These are phyloP conservation scores for Hymenoscyphus infarciens DNA, from an alignment of 2,329 filamentous ascomycete species.

Conservation along the genomic window DNA sequence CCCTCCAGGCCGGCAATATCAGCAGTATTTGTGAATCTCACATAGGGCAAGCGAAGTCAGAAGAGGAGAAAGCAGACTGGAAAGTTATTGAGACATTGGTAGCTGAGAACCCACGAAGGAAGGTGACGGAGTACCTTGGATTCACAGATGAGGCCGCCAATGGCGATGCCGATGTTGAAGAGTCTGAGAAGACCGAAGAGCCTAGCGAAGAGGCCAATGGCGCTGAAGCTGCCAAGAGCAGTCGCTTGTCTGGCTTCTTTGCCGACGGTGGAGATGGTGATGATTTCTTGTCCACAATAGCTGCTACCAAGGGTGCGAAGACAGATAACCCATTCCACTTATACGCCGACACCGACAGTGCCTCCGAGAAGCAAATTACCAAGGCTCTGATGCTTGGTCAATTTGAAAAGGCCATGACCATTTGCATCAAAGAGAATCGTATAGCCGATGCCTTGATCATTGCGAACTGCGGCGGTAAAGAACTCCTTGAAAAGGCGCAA, in stretches of 20 bases:
- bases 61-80: conserved; percentile 96
- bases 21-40: conserved; percentile 75
- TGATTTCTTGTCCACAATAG: conserved; percentile 80
- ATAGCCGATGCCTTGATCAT: conserved; percentile 98
- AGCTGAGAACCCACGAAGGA: conserved; percentile 77
- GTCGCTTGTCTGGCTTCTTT: conserved; percentile 74
- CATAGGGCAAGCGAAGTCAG: conserved; percentile 69
- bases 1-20: conserved; percentile 74
- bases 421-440: conserved; percentile 83
- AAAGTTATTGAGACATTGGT: conserved; percentile 87
- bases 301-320: conserved; percentile 85
- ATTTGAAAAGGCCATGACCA: conserved; percentile 84
- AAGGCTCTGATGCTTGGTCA: conserved; percentile 83
- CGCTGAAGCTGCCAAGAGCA: conserved; percentile 49
- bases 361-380: conserved; percentile 82
- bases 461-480: conserved; percentile 91
- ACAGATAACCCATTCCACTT: conserved; percentile 94
- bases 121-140: conserved; percentile 86
- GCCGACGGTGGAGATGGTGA: conserved; percentile 70
- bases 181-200: conserved; percentile 40
- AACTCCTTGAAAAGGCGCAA: conserved; percentile 91
- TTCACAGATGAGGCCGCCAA: conserved; percentile 59
- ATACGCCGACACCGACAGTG: conserved; percentile 76
- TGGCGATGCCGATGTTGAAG: conserved; percentile 43
- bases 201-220: conserved; percentile 48